Base-by-base conservation (phyloP, 306 rosid species). In the Pyrus communis region DNA sequence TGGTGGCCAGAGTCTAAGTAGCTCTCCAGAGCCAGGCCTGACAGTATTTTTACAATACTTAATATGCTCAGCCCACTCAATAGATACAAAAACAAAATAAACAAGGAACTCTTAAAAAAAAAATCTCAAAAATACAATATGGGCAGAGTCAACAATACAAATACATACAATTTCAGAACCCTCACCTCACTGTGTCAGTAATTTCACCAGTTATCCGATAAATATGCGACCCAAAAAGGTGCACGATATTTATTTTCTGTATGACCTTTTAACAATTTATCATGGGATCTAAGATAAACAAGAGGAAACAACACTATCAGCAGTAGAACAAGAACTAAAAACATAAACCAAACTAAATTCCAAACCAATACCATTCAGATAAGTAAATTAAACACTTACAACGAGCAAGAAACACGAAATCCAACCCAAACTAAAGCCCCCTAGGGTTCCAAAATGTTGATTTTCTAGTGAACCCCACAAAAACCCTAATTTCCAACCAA, bases 21-120 rank as follows among this genome's bases (percentile, higher is more conserved):
- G 91, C 90, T 90, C 81, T 90, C 92, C 85, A 88, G 83, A 87
- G 88, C 92, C 92, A 89, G 88, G 73, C 90, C 91, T 83, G 75
- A 84, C 84, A 45, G 52, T 75, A 57, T 22, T 57, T 76, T 55
- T 57, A 77, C 79, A 60, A 62, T 51, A 78, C 35, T 73, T 75
- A 75, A 82, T 71, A 80, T 76, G 57, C 83, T 81, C 77, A 63
- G 57, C 70, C 77, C 79, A 72, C 80, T 77, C 85, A 69, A 58
- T 64, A 80, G 64, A 79, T 70, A 79, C 52, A 79, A 75, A 74
- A 80, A 72, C 73, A 68, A 82, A 73, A 79, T 81, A 58, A 38
- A 68, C 54, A 60, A 60, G 74, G 59, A 83, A 55, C 23, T 52
- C 79, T 17, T 25, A 64, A 14, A 75, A 69, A 76, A 52, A 65